Base-by-base conservation (phyloP, 257 asterid species). In the Linderniella brevidens region DNA sequence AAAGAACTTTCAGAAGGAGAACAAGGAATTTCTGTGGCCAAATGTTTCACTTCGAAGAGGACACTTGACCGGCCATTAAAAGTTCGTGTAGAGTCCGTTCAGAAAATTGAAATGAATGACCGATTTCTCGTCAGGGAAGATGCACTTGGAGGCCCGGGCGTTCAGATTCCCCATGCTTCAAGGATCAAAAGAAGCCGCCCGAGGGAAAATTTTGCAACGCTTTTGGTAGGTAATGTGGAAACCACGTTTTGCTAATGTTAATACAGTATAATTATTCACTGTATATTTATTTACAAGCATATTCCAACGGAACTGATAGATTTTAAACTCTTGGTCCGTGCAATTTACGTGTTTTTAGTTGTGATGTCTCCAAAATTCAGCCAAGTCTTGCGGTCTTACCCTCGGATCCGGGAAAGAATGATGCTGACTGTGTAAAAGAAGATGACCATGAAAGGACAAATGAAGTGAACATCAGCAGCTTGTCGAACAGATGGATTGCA, bases 1-100 rank as follows among this genome's bases (percentile, higher is more conserved):
- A 95, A 88, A 67, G 93, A 87, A 64, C 62, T 78, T 48, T 74
- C 93, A 48, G 97, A 83, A 70, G 85, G 64, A 40, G 97, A 86
- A 56, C 64, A 73, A 35, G 56, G 75, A 58, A 93, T 74, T 62
- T 50, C 78, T 55, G 66, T 77, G 59, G 77, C 76, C 58, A 80
- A 69, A 61, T 49, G 49, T 19, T 45, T 59, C 40, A 53, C 76
- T 18, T 37, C 74, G 0, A 61, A 56, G 37, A 71, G 61, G 62
- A 57, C 58, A 43, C 36, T 36, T 40, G 60, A 59, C 55, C 70
- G 50, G 50, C 58, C 77, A 56, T 59, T 61, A 36, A 58, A 65
- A 58, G 65, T 54, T 63, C 57, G 41, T 61, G 55, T 47, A 14
- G 63, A 64, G 46, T 68, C 82, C 57, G 50, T 69, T 64, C 75